phyloP scores from a whole-genome alignment of 495 filamentous ascomycete genomes.

The Xanthoparmelia taractica region DNA sequence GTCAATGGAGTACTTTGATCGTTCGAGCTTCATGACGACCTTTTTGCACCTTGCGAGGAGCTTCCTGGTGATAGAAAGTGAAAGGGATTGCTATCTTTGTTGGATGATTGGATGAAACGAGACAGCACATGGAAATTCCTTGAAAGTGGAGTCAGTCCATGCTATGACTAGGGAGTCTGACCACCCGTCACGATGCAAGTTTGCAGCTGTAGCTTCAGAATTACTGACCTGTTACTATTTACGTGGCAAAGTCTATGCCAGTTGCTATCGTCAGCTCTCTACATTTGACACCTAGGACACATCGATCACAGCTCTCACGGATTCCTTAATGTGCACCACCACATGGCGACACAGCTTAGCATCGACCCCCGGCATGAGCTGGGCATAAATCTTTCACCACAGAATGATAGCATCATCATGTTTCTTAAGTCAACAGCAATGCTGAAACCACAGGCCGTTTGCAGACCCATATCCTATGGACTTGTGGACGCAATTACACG shows the following conservation, averaged over 20 bases:
- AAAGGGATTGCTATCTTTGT: neutral
- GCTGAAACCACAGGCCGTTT: neutral
- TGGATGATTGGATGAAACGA: neutral
- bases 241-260: conserved; percentile 2
- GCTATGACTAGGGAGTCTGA: neutral
- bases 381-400: neutral
- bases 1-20: neutral
- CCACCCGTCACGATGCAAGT: neutral
- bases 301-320: neutral
- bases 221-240: neutral
- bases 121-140: neutral
- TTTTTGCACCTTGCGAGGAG: neutral
- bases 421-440: neutral
- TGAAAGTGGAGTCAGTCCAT: neutral
- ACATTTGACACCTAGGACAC: neutral
- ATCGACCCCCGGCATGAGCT: neutral
- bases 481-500: neutral
- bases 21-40: conserved; percentile 2
- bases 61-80: neutral
- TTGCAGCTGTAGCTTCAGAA: neutral
- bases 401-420: neutral
- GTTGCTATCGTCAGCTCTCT: neutral
- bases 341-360: neutral
- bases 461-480: neutral
- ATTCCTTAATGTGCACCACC: neutral